These are phyloP conservation scores for Astragalus membranaceus DNA, from an alignment of 306 rosid genomes.

Conservation along the genomic window DNA sequence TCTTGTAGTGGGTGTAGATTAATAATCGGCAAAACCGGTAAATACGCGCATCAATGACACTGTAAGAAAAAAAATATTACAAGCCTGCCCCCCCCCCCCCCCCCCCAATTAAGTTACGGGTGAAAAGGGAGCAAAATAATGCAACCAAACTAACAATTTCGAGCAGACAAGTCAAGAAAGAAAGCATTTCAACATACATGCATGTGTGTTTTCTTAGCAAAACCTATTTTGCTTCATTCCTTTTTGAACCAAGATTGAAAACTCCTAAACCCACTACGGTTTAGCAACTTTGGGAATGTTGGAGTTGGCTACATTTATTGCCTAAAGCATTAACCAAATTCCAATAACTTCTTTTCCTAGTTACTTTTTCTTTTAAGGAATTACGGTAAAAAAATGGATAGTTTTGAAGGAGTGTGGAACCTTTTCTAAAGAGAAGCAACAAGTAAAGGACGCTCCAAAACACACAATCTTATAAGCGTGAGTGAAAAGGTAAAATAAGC, in stretches of 20 bases:
- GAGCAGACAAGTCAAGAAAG: too few relatives aligned
- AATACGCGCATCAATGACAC: too few relatives aligned
- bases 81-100: too few relatives aligned
- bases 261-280: constrained; percentile 10
- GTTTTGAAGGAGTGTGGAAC: constrained; percentile 42
- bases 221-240: constrained; percentile 2
- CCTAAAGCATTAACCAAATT: constrained; percentile 25
- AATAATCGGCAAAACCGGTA: too few relatives aligned
- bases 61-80: too few relatives aligned
- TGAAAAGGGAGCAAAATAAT: too few relatives aligned
- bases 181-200: neutral
- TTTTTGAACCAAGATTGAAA: constrained; percentile 9
- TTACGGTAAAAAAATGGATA: constrained; percentile 19
- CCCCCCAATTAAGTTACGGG: too few relatives aligned
- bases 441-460: constrained; percentile 38
- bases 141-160: too few relatives aligned
- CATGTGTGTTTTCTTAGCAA: neutral
- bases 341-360: constrained; percentile 54
- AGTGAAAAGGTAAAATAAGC: constrained; percentile 59
- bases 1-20: too few relatives aligned
- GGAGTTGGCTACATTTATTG: constrained; percentile 15
- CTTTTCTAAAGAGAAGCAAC: constrained; percentile 46
- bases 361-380: constrained; percentile 37
- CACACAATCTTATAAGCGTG: constrained; percentile 42
- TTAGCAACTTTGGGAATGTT: constrained; percentile 18